phyloP scores from a whole-genome alignment of 2,329 filamentous ascomycete genomes.

The Diaporthe capsici region DNA sequence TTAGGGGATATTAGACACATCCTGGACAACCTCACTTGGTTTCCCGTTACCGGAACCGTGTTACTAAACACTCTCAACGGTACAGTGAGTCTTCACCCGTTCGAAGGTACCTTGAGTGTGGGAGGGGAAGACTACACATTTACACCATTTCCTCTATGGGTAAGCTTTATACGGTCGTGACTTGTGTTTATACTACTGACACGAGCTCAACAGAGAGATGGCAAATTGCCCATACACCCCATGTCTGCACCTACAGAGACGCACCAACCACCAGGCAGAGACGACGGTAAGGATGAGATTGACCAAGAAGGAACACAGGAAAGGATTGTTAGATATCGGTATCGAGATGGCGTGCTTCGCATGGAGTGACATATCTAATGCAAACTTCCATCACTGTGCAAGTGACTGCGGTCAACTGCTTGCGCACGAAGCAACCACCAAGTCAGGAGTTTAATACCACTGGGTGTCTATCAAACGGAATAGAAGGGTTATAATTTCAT shows the following conservation, averaged over 20 bases:
- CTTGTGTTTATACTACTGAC: background rate
- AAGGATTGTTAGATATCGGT: background rate
- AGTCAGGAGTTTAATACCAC: too few species aligned
- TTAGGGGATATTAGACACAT: background rate
- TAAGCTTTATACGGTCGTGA: background rate
- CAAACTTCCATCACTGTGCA: background rate
- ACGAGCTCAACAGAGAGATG: background rate
- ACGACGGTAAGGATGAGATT: background rate
- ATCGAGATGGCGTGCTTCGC: background rate
- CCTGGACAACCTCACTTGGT: background rate
- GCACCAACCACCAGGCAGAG: background rate
- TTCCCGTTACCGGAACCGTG: background rate
- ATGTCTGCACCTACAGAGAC: background rate
- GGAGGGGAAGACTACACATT: background rate
- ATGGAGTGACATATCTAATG: background rate
- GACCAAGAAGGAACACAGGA: too few species aligned
- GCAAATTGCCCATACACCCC: background rate
- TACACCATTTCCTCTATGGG: slow-evolving; percentile 5
- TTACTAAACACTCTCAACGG: background rate
- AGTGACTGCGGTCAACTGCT: background rate
- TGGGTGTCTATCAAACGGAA: too few species aligned
- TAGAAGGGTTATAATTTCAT: too few species aligned
- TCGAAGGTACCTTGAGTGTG: background rate
- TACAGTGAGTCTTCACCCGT: background rate
- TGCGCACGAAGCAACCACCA: background rate